Evolutionary conservation across 371 early-diverging fungal genomes (phyloP).

Genomic region (Mucor saturninus): DNA sequence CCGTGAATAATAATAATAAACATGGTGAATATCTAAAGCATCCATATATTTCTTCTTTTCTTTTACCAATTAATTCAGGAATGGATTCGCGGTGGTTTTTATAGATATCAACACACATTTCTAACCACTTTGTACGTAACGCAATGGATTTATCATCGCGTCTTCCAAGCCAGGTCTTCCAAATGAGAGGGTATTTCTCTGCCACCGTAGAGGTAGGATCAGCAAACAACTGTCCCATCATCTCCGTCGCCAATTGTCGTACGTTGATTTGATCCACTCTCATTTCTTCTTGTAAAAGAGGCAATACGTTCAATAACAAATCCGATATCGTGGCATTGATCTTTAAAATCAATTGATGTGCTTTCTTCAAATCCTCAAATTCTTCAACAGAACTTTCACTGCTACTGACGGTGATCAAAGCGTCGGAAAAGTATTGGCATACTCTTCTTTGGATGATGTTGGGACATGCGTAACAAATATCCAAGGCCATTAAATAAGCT

Average conservation of each 20-base stretch:
- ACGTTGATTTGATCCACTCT: constrained; percentile 79
- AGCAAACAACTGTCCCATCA: constrained; percentile 87
- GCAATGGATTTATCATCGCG: constrained; percentile 74
- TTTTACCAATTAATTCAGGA: constrained; percentile 70
- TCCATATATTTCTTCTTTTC: not conserved
- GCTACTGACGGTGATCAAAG: constrained; percentile 63
- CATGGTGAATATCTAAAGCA: not conserved
- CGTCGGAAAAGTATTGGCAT: constrained; percentile 85
- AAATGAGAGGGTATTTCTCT: constrained; percentile 77
- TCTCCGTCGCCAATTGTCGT: constrained; percentile 77
- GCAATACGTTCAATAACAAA: constrained; percentile 87
- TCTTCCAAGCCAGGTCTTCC: constrained; percentile 88
- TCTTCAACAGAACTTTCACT: constrained; percentile 50
- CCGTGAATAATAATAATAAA: not conserved
- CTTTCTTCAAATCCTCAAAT: constrained; percentile 63
- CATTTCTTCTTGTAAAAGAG: constrained; percentile 94
- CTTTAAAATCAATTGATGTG: constrained; percentile 82
- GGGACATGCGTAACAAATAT: constrained; percentile 75
- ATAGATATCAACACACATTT: constrained; percentile 66
- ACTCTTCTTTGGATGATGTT: constrained; percentile 89
- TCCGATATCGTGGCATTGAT: constrained; percentile 77
- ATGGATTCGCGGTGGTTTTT: constrained; percentile 70
- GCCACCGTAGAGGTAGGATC: constrained; percentile 73
- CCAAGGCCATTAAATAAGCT: constrained; percentile 81
- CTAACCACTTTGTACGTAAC: constrained; percentile 81